A percentile compares a stretch with the other conserved stretches of the same genome.
Conservation (phyloP, 208 protist species). For the Acanthamoeba castellanii region DNA sequence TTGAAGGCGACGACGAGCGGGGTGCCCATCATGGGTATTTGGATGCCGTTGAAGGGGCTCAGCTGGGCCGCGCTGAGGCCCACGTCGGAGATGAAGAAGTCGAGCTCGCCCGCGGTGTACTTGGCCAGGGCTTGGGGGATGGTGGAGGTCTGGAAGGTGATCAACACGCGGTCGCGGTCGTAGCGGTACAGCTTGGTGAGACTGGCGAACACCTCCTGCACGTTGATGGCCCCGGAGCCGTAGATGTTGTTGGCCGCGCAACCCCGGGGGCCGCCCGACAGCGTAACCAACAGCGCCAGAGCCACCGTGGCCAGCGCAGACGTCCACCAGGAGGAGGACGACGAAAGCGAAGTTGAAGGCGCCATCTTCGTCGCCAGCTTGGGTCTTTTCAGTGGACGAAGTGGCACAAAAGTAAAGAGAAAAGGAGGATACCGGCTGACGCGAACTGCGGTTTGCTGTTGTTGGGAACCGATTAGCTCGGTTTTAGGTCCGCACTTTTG, state of each 20-base stretch:
- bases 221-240: constrained; percentile 57
- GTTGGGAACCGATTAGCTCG: too few species aligned
- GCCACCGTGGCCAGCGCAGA: not conserved
- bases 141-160: not conserved
- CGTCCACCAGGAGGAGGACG: too few species aligned
- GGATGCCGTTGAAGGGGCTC: not conserved
- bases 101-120: constrained; percentile 2
- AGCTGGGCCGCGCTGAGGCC: constrained; percentile 13
- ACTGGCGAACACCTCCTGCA: not conserved
- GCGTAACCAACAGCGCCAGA: not conserved
- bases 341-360: too few species aligned
- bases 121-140: not conserved
- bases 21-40: constrained; percentile 49
- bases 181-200: not conserved
- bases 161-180: constrained; percentile 15
- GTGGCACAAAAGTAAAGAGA: too few species aligned
- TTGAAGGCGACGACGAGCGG: constrained; percentile 48
- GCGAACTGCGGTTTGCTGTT: too few species aligned
- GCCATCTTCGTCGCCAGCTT: too few species aligned
- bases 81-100: constrained; percentile 54
- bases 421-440: too few species aligned
- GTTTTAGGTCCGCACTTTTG: too few species aligned
- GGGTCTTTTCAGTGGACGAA: too few species aligned
- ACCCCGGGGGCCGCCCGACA: not conserved
- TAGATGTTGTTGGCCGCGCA: not conserved